Conservation (phyloP, 2,329 filamentous ascomycete genomes). For the Alternaria infectoria region DNA sequence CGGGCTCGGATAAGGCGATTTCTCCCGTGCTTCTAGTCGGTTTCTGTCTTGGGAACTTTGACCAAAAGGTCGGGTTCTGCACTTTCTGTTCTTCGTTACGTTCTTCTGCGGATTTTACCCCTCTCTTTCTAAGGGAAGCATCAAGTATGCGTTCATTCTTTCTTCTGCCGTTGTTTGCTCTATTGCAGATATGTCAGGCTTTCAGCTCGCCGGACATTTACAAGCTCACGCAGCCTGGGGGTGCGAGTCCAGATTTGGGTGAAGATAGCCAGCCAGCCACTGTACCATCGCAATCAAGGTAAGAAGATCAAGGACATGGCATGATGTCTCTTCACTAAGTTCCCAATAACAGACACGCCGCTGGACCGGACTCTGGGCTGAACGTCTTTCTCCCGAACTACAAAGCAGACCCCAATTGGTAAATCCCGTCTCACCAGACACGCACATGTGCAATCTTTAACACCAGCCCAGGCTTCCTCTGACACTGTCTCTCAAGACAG, state of each 20-base stretch:
- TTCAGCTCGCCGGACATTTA: conserved; percentile 12
- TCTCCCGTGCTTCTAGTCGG: conserved; percentile 1
- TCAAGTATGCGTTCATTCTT: conserved; percentile 8
- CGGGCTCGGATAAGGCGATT: not conserved
- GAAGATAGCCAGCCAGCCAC: conserved; percentile 1
- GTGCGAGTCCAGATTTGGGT: not conserved
- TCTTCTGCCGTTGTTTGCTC: not conserved
- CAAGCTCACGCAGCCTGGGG: conserved; percentile 1
- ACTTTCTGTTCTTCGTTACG: not conserved
- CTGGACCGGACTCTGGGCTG: conserved; percentile 3
- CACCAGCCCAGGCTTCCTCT: conserved; percentile 1
- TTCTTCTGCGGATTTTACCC: not conserved
- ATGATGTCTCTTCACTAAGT: not conserved
- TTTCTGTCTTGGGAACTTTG: not conserved
- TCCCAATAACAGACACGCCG: not conserved
- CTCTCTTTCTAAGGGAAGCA: not conserved
- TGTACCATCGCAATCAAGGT: conserved; percentile 11
- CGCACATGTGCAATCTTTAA: not conserved
- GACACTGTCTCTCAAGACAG: conserved; percentile 4
- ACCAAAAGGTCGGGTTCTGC: conserved; percentile 6
- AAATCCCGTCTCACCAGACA: not conserved
- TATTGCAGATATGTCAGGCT: conserved; percentile 9
- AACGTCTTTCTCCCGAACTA: conserved; percentile 10
- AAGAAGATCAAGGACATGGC: not conserved
- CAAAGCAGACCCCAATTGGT: conserved; percentile 10